Evolutionary conservation across 345 rosid genomes (phyloP).

Genomic region (Eucalyptus albens): DNA sequence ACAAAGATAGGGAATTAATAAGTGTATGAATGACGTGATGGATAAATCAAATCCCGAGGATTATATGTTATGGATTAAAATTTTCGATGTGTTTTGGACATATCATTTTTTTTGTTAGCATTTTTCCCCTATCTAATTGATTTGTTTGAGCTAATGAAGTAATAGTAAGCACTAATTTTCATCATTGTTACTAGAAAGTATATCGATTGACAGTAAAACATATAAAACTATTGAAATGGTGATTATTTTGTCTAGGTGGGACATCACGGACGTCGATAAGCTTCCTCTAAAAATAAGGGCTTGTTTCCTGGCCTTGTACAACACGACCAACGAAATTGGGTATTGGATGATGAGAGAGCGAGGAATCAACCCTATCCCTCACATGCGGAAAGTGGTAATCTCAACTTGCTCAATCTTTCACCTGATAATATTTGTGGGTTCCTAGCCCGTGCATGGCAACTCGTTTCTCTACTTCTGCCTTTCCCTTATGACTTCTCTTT

Average conservation of each 20-base stretch:
- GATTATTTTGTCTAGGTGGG: neutral
- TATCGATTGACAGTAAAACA: neutral
- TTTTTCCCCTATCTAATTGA: neutral
- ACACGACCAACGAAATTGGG: neutral
- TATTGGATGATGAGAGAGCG: neutral
- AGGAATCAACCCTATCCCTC: conserved; percentile 2
- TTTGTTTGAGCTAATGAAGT: neutral
- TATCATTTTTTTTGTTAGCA: neutral
- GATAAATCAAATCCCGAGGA: neutral
- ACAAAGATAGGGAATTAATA: neutral
- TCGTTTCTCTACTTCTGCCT: neutral
- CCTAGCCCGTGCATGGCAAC: neutral
- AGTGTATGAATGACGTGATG: rapidly evolving
- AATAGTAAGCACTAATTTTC: neutral
- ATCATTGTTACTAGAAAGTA: neutral
- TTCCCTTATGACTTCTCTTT: neutral
- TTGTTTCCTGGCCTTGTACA: neutral
- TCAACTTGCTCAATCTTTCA: neutral
- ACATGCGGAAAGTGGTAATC: neutral
- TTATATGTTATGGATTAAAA: neutral
- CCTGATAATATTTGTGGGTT: neutral
- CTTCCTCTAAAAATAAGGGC: neutral
- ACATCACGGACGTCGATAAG: neutral
- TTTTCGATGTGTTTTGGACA: neutral
- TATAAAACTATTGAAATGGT: neutral